A percentile compares a stretch with the other conserved stretches of the same genome.
phyloP scores from a whole-genome alignment of 768 basidiomycete genomes.

The Rhizopogon rudus region DNA sequence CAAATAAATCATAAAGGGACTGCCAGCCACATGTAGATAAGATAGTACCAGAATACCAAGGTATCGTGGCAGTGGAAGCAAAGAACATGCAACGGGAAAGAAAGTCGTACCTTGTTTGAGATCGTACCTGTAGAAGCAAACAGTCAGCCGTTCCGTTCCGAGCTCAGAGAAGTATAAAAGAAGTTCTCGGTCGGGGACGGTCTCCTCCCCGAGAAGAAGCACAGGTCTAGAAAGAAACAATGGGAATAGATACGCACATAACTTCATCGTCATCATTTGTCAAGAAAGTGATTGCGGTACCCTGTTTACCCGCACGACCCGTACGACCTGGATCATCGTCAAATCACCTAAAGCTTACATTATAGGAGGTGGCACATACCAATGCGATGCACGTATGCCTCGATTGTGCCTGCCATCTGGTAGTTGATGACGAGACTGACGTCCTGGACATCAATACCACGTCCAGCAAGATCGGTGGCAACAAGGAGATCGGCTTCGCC shows the following conservation, averaged over 20 bases:
- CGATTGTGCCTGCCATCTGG: slow-evolving; percentile 96
- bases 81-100: neutral
- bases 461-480: slow-evolving; percentile 95
- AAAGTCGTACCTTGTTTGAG: slow-evolving; percentile 74
- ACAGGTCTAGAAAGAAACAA: neutral
- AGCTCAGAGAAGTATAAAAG: neutral
- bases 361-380: slow-evolving; percentile 46
- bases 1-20: neutral
- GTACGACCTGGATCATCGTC: slow-evolving; percentile 70
- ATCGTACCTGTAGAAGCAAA: slow-evolving; percentile 66
- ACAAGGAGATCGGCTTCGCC: slow-evolving; percentile 89
- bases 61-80: slow-evolving; percentile 3
- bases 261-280: slow-evolving; percentile 96
- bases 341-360: slow-evolving; percentile 1
- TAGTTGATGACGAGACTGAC: slow-evolving; percentile 95
- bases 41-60: slow-evolving; percentile 5
- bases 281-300: slow-evolving; percentile 92
- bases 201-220: slow-evolving; percentile 1
- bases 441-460: slow-evolving; percentile 98
- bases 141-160: neutral
- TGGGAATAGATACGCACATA: slow-evolving; percentile 58
- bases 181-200: neutral
- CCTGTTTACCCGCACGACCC: slow-evolving; percentile 95
- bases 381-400: slow-evolving; percentile 97
- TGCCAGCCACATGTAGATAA: neutral